Base-by-base conservation (phyloP, 345 rosid genomes). In the Rhodamnia rubescens region DNA sequence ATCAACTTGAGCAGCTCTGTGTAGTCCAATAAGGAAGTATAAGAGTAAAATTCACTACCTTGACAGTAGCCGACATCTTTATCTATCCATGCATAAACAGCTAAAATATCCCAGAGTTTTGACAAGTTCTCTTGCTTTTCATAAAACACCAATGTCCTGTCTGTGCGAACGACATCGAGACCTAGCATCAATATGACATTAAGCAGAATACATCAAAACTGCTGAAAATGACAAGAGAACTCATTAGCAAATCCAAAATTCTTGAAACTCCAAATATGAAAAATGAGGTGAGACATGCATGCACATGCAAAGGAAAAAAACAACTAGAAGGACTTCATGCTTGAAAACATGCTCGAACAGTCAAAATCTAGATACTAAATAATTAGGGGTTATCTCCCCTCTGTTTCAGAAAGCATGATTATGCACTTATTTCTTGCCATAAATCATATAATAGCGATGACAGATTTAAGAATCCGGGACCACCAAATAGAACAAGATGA, bases 21-120 rank as follows among this genome's bases (percentile, higher is more conserved):
- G 26, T 69, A 18, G 20, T 69, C 7, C 47, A 69, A 18, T 36
- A 36, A 53, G n/a, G 84, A 82, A 40, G 58, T 8, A 82, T 42
- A 53, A 32, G 21, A 82, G 61, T 40, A 82, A 78, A 42, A 74
- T 69, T 61, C 21, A 59, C 10, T 83, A 97, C 99, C 99, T 94
- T 97, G 99, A 91, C 99, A 95, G 86, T 97, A 97, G 83, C 99
- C 99, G 42, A 97, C 97, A 88, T 97, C 99, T 40, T 88, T 93
- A 89, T 96, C 99, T 81, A 97, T 90, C 98, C 99, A 95, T 32
- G 99, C 96, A 89, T 97, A 97, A 87, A 96, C 97, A 87, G 98
- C 93, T 18, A 97, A 93, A 89, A 97, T 91, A 90, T 97, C 99
- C 99, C 98, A 95, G 83, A 96, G 98, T 91, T 92, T 97, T 22